phyloP scores from a whole-genome alignment of 345 rosid genomes.

The Atalantia buxifolia region DNA sequence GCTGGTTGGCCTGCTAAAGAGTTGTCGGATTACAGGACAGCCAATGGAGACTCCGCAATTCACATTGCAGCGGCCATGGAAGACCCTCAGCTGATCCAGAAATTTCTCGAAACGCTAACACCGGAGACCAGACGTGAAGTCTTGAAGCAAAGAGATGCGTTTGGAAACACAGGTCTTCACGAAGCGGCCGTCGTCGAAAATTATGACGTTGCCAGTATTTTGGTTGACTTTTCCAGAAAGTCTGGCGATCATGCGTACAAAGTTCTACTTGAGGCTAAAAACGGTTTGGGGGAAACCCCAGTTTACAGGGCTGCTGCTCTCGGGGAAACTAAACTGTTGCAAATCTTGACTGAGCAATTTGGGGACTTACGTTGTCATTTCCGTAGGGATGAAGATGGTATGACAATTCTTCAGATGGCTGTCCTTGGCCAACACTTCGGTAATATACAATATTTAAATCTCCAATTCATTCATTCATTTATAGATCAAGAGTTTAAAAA shows the following conservation, averaged over 20 bases:
- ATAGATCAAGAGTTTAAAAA: too few relatives aligned
- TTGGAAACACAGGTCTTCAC: background rate
- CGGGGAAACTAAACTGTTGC: background rate
- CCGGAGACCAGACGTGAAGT: background rate
- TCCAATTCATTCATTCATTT: too few relatives aligned
- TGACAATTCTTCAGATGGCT: background rate
- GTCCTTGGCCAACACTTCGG: background rate
- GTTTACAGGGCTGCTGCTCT: background rate
- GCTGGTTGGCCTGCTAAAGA: rapidly evolving
- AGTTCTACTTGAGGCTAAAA: background rate
- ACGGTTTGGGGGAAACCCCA: background rate
- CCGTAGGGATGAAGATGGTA: background rate
- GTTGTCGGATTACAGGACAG: background rate
- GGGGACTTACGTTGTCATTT: background rate
- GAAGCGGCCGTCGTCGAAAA: background rate
- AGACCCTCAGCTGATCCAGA: background rate
- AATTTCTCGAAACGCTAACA: background rate
- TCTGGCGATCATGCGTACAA: background rate
- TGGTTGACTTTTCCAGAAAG: background rate
- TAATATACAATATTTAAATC: background rate
- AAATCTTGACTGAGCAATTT: background rate
- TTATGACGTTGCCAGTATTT: background rate
- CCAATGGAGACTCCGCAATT: background rate
- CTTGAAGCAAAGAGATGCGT: background rate
- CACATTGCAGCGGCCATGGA: background rate